Evolutionary conservation across 306 rosid species (phyloP).

Genomic region (Spatholobus suberectus): DNA sequence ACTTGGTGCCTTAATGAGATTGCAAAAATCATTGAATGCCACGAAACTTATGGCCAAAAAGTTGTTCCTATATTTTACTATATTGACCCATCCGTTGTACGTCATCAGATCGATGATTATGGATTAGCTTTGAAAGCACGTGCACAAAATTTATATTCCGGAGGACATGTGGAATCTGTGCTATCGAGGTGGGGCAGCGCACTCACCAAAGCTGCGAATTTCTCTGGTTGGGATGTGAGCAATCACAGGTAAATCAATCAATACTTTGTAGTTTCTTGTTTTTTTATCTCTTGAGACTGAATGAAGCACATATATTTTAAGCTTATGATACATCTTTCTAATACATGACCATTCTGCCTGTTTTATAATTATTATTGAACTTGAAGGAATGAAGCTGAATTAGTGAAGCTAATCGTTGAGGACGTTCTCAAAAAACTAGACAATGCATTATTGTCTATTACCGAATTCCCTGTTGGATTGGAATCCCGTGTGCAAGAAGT

Average conservation of each 20-base stretch:
- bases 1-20: constrained; percentile 34
- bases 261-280: not conserved
- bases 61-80: not conserved
- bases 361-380: too few relatives aligned
- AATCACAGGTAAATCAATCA: not conserved
- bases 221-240: not conserved
- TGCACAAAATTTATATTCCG: too few relatives aligned
- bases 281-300: too few relatives aligned
- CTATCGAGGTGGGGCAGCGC: not conserved
- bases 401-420: not conserved
- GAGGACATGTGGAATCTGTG: rapidly evolving
- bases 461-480: constrained; percentile 34
- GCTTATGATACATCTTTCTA: too few relatives aligned
- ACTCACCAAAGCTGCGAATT: not conserved
- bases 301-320: too few relatives aligned
- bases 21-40: not conserved
- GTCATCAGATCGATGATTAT: not conserved
- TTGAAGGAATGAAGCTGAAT: not conserved
- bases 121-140: not conserved
- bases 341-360: too few relatives aligned
- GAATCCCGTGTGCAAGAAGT: constrained; percentile 13
- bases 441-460: not conserved
- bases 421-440: not conserved
- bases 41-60: not conserved
- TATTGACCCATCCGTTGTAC: not conserved